A percentile compares a stretch with the other conserved stretches of the same genome.
phyloP scores from a whole-genome alignment of 441 rosid species.

The Eugenia klotzschiana region DNA sequence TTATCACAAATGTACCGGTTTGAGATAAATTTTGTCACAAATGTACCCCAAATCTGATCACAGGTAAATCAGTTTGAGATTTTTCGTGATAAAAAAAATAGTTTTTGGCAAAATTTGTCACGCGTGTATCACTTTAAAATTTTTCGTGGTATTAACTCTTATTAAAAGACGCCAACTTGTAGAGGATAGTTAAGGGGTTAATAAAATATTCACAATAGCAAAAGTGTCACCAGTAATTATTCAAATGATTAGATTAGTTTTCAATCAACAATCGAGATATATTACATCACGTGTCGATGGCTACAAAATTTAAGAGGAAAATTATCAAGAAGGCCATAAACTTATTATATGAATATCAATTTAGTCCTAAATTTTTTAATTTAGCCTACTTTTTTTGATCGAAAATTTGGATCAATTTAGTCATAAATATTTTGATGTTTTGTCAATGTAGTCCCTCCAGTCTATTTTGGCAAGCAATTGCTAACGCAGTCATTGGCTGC shows the following conservation, averaged over 20 bases:
- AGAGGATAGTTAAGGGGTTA: neutral
- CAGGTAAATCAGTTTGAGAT: too few species aligned
- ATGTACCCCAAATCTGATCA: too few species aligned
- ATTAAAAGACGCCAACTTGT: neutral
- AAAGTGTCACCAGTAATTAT: neutral
- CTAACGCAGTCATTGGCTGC: fast-evolving
- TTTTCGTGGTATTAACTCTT: too few species aligned
- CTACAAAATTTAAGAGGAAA: neutral
- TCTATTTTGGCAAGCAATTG: neutral
- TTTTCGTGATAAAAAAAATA: too few species aligned
- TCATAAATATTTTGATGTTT: neutral
- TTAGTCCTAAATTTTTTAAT: neutral
- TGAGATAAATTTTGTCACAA: too few species aligned
- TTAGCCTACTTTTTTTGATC: neutral
- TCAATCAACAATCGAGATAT: neutral
- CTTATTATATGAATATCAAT: neutral
- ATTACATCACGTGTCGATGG: neutral
- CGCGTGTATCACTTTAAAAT: too few species aligned
- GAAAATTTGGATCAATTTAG: neutral
- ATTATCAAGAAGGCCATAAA: neutral
- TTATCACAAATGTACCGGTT: too few species aligned
- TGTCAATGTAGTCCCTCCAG: fast-evolving
- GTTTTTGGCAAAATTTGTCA: too few species aligned
- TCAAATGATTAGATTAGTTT: neutral
- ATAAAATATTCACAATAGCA: neutral